These are phyloP conservation scores for Phaeomoniella chlamydospora DNA, from an alignment of 2,329 filamentous ascomycete genomes.

Conservation along the genomic window DNA sequence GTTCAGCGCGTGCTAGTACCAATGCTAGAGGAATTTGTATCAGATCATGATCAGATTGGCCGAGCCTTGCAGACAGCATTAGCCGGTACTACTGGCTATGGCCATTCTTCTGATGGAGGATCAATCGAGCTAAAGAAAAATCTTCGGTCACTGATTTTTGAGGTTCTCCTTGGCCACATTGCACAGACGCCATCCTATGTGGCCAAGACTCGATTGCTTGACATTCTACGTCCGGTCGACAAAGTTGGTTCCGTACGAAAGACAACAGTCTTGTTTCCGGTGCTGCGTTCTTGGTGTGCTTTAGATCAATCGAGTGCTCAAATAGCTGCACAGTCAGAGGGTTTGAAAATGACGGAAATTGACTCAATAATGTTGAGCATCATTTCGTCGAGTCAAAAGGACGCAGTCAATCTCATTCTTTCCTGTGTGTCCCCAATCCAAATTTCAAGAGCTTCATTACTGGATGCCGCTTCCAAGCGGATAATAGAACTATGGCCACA, in stretches of 20 bases:
- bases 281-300: conserved; percentile 54
- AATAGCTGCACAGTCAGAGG: conserved; percentile 33
- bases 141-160: conserved; percentile 49
- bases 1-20: conserved; percentile 56
- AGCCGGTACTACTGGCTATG: conserved; percentile 28
- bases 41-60: conserved; percentile 59
- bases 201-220: conserved; percentile 60
- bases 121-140: conserved; percentile 45
- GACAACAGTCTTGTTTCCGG: conserved; percentile 61
- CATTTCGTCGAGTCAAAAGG: conserved; percentile 40
- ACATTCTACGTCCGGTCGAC: conserved; percentile 53
- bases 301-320: conserved; percentile 37
- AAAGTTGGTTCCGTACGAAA: conserved; percentile 61
- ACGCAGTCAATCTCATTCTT: conserved; percentile 41
- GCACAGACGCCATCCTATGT: conserved; percentile 51
- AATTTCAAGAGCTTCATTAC: neutral
- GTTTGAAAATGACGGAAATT: conserved; percentile 30
- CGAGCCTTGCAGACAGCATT: conserved; percentile 48
- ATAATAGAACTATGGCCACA: conserved; percentile 57
- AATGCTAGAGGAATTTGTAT: conserved; percentile 68
- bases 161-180: conserved; percentile 61
- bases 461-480: conserved; percentile 47
- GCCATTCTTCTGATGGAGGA: conserved; percentile 22
- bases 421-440: conserved; percentile 9
- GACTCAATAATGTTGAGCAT: conserved; percentile 38